These are phyloP conservation scores for Achaetomiella virescens DNA, from an alignment of 495 filamentous ascomycete genomes.

Conservation along the genomic window DNA sequence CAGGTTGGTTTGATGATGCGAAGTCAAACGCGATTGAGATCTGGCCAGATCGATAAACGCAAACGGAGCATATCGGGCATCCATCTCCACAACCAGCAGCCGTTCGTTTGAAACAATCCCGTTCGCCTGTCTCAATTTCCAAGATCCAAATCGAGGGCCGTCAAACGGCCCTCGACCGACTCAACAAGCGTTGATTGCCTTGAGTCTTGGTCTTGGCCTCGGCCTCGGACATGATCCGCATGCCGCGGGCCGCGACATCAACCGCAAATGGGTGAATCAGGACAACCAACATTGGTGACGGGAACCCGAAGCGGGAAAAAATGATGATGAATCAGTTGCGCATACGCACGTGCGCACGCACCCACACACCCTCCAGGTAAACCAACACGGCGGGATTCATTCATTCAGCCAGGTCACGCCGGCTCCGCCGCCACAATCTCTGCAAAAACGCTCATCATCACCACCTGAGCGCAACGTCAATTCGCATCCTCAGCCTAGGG, in stretches of 20 bases:
- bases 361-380: background rate
- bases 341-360: background rate
- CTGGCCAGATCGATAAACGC: background rate
- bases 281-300: background rate
- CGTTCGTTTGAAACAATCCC: too few species aligned
- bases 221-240: constrained; percentile 4
- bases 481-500: too few species aligned
- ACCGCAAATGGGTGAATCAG: background rate
- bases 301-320: background rate
- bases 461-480: too few species aligned
- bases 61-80: too few species aligned
- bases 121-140: too few species aligned
- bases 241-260: background rate
- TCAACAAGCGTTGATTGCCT: background rate
- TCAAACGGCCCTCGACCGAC: background rate
- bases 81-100: too few species aligned
- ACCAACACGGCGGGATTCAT: too few species aligned
- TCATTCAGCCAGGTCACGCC: too few species aligned
- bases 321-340: constrained; percentile 7
- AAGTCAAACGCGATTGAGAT: background rate
- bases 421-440: too few species aligned
- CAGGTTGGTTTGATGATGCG: background rate
- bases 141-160: background rate
- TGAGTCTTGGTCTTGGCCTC: background rate
- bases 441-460: too few species aligned